A percentile compares a stretch with the other conserved stretches of the same genome.
Conservation (phyloP, 2,329 filamentous ascomycete species). For the Davidsoniella eucalypti region DNA sequence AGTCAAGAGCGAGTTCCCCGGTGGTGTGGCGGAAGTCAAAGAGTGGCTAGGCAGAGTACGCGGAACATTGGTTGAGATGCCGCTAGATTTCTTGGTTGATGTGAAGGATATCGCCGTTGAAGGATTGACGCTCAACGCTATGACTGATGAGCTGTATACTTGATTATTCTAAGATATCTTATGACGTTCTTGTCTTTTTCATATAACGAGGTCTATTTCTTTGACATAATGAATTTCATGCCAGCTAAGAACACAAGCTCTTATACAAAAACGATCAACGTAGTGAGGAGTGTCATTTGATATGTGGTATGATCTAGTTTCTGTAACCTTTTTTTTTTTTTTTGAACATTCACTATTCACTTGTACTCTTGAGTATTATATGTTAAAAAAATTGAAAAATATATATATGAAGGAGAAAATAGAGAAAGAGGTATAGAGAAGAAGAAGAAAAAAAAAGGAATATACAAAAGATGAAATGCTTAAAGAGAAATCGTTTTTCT, state of each 20-base stretch:
- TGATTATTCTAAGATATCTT: conserved; percentile 15
- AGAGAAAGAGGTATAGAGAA: conserved; percentile 5
- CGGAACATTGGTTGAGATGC: conserved; percentile 76
- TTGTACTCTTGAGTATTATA: background rate
- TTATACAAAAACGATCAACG: no score
- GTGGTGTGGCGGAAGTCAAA: conserved; percentile 59
- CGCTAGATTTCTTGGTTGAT: conserved; percentile 68
- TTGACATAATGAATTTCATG: no score
- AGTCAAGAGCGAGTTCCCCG: conserved; percentile 59
- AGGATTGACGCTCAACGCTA: conserved; percentile 52
- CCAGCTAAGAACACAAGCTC: no score
- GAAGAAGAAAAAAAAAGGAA: background rate
- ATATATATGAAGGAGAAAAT: conserved; percentile 9
- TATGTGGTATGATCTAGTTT: no score
- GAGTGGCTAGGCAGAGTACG: conserved; percentile 48
- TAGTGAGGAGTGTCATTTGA: no score
- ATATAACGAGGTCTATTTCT: no score
- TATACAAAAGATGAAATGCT: background rate
- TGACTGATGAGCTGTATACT: conserved; percentile 61
- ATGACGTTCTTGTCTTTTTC: background rate
- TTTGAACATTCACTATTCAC: no score
- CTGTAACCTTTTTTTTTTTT: no score
- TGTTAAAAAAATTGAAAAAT: conserved; percentile 5
- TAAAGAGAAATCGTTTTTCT: background rate
- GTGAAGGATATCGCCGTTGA: conserved; percentile 72